Conservation (phyloP, 2,329 filamentous ascomycete species). For the Arthrobotrys sinensis region DNA sequence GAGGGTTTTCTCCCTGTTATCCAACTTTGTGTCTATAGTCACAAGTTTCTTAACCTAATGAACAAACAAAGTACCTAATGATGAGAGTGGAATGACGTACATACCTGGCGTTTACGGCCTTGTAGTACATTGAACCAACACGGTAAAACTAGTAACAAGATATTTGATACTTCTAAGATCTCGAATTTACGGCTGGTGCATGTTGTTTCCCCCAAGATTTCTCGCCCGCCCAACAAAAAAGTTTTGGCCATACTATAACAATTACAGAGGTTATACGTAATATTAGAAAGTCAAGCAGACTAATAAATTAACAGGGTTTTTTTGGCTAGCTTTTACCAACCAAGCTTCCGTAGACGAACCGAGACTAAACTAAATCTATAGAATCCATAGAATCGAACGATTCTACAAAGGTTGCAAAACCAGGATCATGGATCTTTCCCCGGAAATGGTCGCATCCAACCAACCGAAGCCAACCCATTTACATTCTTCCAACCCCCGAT, state of each 20-base stretch:
- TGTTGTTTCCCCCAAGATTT: neutral
- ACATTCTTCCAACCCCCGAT: neutral
- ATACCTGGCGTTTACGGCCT: neutral
- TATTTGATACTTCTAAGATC: too few species aligned
- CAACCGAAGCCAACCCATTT: neutral
- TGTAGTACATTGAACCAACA: too few species aligned
- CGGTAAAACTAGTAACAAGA: too few species aligned
- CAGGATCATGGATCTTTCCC: neutral
- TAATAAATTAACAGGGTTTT: neutral
- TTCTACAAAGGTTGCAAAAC: neutral
- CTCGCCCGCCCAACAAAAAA: neutral
- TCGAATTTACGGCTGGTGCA: too few species aligned
- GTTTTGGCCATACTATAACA: neutral
- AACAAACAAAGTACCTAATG: neutral
- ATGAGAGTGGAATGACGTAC: conserved; percentile 16
- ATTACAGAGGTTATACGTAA: conserved; percentile 4
- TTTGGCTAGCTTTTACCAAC: too few species aligned
- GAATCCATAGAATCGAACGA: too few species aligned
- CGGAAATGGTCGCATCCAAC: neutral
- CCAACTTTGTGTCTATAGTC: neutral
- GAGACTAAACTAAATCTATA: too few species aligned
- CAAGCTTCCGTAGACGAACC: too few species aligned
- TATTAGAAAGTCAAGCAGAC: neutral
- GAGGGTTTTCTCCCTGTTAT: neutral
- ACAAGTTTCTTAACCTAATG: neutral